These are phyloP conservation scores for Oryza brachyantha DNA, from an alignment of 176 grass and related monocot genomes.

Conservation along the genomic window DNA sequence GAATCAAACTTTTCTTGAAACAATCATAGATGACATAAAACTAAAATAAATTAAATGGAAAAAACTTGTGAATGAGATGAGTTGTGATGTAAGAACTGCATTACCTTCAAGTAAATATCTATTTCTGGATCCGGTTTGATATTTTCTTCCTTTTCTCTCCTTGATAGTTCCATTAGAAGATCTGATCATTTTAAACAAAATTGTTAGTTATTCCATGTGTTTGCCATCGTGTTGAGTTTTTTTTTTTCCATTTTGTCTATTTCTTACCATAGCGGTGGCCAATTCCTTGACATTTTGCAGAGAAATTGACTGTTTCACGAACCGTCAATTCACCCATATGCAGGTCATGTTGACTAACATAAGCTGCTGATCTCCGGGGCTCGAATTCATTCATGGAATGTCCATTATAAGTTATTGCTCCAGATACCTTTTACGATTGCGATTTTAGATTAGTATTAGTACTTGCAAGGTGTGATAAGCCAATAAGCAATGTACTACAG, in stretches of 20 bases:
- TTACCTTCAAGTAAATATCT: slow-evolving; percentile 84
- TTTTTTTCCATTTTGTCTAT: neutral
- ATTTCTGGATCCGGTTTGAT: slow-evolving; percentile 79
- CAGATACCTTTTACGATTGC: slow-evolving; percentile 35
- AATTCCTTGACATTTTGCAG: slow-evolving; percentile 76
- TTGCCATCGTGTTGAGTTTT: neutral
- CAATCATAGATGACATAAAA: neutral
- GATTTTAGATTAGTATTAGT: neutral
- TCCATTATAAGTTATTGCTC: slow-evolving; percentile 64
- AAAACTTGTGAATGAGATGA: neutral
- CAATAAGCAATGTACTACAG: neutral
- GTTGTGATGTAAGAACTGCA: neutral
- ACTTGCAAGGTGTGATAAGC: neutral
- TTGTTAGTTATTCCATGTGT: slow-evolving; percentile 1
- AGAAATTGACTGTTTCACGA: slow-evolving; percentile 69
- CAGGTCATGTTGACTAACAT: slow-evolving; percentile 77
- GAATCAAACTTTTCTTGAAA: neutral
- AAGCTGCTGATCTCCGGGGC: slow-evolving; percentile 58
- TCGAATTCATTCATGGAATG: slow-evolving; percentile 69
- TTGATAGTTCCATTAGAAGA: slow-evolving; percentile 61
- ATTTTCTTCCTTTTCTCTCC: slow-evolving; percentile 81
- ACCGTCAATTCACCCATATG: slow-evolving; percentile 78
- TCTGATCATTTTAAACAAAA: slow-evolving; percentile 39
- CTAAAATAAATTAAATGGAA: neutral
- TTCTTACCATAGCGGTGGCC: slow-evolving; percentile 60